Percentiles rank a stretch among this genome's conserved stretches.
Conservation (phyloP, 371 early-diverging fungal species). For the Lichtheimia corymbifera region DNA sequence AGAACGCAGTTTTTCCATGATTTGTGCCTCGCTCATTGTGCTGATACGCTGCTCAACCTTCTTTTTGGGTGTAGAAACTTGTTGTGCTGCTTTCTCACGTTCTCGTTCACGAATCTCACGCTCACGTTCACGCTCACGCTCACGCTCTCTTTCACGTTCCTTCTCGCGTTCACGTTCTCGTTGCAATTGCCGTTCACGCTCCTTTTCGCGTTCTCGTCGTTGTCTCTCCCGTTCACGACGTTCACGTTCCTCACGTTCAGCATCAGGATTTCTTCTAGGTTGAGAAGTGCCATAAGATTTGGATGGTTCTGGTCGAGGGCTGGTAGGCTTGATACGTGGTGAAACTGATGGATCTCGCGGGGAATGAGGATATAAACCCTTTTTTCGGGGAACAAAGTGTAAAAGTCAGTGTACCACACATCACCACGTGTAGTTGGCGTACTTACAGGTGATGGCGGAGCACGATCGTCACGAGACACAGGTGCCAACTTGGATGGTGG, state of each 20-base stretch:
- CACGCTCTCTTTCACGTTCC: constrained; percentile 22
- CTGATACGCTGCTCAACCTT: constrained; percentile 75
- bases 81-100: constrained; percentile 30
- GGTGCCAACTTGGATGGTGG: not conserved
- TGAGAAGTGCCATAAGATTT: constrained; percentile 29
- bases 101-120: constrained; percentile 19
- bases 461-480: constrained; percentile 1
- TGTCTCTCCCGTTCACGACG: constrained; percentile 4
- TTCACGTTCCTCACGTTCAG: constrained; percentile 8
- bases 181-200: constrained; percentile 14
- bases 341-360: constrained; percentile 13
- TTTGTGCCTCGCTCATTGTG: constrained; percentile 88
- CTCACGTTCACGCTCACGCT: constrained; percentile 34
- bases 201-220: not conserved
- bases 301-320: constrained; percentile 35
- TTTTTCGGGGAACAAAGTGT: not conserved
- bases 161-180: constrained; percentile 21
- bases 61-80: constrained; percentile 45
- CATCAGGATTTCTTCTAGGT: constrained; percentile 4
- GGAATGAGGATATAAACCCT: constrained; percentile 6
- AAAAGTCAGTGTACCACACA: not conserved
- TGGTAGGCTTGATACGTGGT: constrained; percentile 6
- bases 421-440: not conserved
- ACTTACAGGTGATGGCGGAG: constrained; percentile 32
- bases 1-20: constrained; percentile 83